A percentile compares a stretch with the other conserved stretches of the same genome.
Evolutionary conservation across 257 asterid genomes (phyloP).

Genomic region (Knoxia roxburghii): DNA sequence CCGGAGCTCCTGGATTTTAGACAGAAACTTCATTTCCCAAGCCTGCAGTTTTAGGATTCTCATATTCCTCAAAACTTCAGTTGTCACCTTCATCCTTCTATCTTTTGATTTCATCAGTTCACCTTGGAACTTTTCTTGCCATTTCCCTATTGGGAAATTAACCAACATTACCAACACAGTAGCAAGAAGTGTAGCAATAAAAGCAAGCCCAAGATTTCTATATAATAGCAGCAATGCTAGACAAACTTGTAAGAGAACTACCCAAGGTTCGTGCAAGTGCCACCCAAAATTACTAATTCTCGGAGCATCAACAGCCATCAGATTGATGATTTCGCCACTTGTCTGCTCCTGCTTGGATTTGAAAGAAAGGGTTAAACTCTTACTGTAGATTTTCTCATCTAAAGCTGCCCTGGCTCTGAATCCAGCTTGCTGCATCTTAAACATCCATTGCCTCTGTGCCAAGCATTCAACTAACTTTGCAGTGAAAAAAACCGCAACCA

Average conservation of each 20-base stretch:
- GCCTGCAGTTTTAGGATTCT: constrained; percentile 84
- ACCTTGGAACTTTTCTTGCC: constrained; percentile 28
- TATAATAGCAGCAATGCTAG: constrained; percentile 60
- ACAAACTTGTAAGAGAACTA: constrained; percentile 50
- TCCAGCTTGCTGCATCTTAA: constrained; percentile 68
- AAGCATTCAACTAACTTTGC: constrained; percentile 69
- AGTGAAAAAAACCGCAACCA: constrained; percentile 45
- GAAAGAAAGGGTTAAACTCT: constrained; percentile 63
- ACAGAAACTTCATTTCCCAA: constrained; percentile 78
- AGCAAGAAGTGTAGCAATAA: constrained; percentile 47
- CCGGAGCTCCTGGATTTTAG: constrained; percentile 49
- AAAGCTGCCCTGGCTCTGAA: constrained; percentile 70
- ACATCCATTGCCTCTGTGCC: constrained; percentile 63
- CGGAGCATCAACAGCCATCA: constrained; percentile 82
- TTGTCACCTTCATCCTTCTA: constrained; percentile 75
- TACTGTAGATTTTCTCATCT: constrained; percentile 65
- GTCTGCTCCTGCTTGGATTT: constrained; percentile 70
- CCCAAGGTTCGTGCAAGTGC: constrained; percentile 86
- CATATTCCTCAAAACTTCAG: constrained; percentile 85
- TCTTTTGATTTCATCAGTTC: constrained; percentile 69
- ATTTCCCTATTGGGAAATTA: constrained; percentile 55
- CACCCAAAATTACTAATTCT: constrained; percentile 68
- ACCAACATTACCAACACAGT: constrained; percentile 58
- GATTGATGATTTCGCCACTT: constrained; percentile 75
- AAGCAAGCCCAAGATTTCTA: constrained; percentile 66